Evolutionary conservation across 441 rosid genomes (phyloP).

Genomic region (Flueggea neowawraea): DNA sequence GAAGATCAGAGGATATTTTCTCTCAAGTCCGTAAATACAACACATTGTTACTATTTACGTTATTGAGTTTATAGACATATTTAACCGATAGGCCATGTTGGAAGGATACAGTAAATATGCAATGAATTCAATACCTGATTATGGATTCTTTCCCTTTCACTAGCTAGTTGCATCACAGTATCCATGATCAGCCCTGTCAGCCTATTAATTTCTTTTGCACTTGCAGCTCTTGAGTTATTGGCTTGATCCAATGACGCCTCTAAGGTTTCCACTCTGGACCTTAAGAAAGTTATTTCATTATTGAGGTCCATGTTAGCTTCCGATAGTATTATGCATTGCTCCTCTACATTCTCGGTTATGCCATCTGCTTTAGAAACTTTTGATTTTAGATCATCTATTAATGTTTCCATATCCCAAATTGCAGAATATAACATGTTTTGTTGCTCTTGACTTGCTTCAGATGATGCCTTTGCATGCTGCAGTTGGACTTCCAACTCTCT

Average conservation of each 20-base stretch:
- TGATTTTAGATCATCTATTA: constrained; percentile 88
- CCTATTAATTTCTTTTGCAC: constrained; percentile 58
- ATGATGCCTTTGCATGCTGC: constrained; percentile 67
- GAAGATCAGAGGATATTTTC: too few species aligned
- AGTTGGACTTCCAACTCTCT: constrained; percentile 70
- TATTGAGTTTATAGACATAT: too few species aligned
- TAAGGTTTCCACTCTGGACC: constrained; percentile 45
- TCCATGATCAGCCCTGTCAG: constrained; percentile 64
- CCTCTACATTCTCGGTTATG: constrained; percentile 68
- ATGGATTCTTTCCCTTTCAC: constrained; percentile 76
- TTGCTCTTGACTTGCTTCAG: constrained; percentile 90
- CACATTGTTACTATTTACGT: too few species aligned
- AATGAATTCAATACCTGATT: constrained; percentile 55
- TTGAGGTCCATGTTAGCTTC: constrained; percentile 60
- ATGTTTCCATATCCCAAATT: constrained; percentile 97
- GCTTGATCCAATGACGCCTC: constrained; percentile 58
- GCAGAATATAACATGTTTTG: constrained; percentile 90
- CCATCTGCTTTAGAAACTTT: constrained; percentile 86
- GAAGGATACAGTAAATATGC: background rate
- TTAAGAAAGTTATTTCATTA: constrained; percentile 48
- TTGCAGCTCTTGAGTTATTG: constrained; percentile 42
- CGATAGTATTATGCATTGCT: constrained; percentile 62
- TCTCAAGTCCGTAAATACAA: too few species aligned
- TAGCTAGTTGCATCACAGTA: constrained; percentile 58
- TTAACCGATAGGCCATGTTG: too few species aligned